Base-by-base conservation (phyloP, 768 basidiomycete genomes). In the Crepidotus variabilis region DNA sequence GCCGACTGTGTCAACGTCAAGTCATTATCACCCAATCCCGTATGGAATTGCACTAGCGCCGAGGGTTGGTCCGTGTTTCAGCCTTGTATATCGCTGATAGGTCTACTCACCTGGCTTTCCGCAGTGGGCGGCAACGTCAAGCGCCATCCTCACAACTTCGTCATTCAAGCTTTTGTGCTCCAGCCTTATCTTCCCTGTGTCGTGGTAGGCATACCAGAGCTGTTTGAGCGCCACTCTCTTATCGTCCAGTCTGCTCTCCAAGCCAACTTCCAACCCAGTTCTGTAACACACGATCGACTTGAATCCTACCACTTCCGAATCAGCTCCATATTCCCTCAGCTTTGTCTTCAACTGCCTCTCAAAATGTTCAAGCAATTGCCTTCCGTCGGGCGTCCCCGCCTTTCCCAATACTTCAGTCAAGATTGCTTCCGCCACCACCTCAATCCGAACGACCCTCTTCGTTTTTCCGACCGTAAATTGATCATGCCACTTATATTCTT, bases 271-370 rank as follows among this genome's bases (percentile, higher is more conserved):
- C 47, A 92, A 72, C 2, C 90, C 90, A 0, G 88, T 88, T 49
- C 90, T 82, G 65, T 92, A 92, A 69, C 88, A 89, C 1, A 83
- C 77, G 46, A 90, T 78, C 9, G 88, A 89, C 67, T 92, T 92
- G 78, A 90, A 88, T 1, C 79, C 83, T 1, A 72, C 88, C 9
- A 90, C 85, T 32, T 75, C 70, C 0, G 70, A 62, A 56, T 86
- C 76, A 4, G 36, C 54, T 2, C 82, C 83, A 53, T 66, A 63
- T 0, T 66, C 56, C 0, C 51, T 62, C 49, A 90, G 71, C 7
- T 59, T 66, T 6, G 65, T 61, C 14, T 60, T 63, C 49, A 90
- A 69, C 28, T 56, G 60, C 0, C 60, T 55, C 36, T 62, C 64
- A 62, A 86, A 78, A 6, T 59, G 48, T 4, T 60, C 50, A 16